Evolutionary conservation across 2,329 filamentous ascomycete species (phyloP), one percentile per base, ranked within the genome.

Genomic region (Ascochyta rabiei): DNA sequence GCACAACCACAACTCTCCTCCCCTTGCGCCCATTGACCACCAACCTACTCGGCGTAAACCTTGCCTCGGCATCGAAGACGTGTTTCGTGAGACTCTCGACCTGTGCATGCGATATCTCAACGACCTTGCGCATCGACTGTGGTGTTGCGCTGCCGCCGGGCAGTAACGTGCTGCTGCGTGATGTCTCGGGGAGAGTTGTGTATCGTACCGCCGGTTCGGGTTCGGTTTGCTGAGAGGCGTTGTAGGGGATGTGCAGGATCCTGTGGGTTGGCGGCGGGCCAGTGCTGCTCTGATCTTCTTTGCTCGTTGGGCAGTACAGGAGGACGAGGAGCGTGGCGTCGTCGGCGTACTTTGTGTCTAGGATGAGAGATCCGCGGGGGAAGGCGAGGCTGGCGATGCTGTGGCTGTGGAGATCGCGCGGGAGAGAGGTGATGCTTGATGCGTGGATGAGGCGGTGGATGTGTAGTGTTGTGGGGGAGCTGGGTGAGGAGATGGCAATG

Each of bases 341-440:
- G 63, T 88, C 81, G 38, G 90, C 80, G 65, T 92, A 91, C 67
- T 88, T 87, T 13, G 89, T 72, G 68, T 91, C 87, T 1, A 53
- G 38, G 15, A 87, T 74, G n/a, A 71, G 75, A 19, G 56, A 43
- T 0, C 72, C 75, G 1, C 28, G 7, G 2, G 31, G 73, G 59
- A 74, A 69, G 23, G 49, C 71, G 49, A 78, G 78, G 62, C 84
- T 89, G 53, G 88, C 84, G 34, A 85, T 84, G 46, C 86, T 61
- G 52, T 69, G 61, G 23, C 56, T 43, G 41, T 55, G 56, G 1
- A 71, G 53, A 37, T 67, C 60, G 28, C 75, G 69, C 3, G 70
- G 68, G 15, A 74, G 71, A 34, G 63, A n/a, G 70, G 77, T 38
- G 81, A 69, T 38, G 76, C 81, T 38, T 73, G 79, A 60, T 6